Base-by-base conservation (phyloP, 2,329 filamentous ascomycete species). In the Penicillium brasilianum region DNA sequence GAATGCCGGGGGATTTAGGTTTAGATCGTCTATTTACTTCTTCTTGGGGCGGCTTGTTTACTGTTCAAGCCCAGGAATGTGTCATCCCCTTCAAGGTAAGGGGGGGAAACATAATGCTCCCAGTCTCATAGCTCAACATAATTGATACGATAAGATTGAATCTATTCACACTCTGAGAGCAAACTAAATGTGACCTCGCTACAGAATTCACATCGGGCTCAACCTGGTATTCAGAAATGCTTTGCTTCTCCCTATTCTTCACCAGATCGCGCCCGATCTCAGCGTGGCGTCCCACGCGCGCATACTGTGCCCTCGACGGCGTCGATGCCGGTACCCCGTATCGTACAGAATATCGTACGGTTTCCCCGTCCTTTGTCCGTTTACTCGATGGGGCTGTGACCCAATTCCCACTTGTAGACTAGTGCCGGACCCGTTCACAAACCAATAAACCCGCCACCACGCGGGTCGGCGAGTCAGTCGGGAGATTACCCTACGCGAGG, bases 61-160 rank as follows among this genome's bases (percentile, higher is more conserved):
- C 49, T 44, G 9, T 48, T 18, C 25, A 25, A 39, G 30, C 58
- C 56, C 41, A 41, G 39, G 61, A 64, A 64, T 62, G 61, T 62
- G 64, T 66, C 64, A 66, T 20, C 13, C n/a, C 43, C 32, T 32
- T 25, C 48, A 41, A 54, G 52, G 53, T 37, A 58, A 58, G 55
- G 55, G 44, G 41, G 20, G 3, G 14, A 28, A 22, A 28, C 20
- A 16, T n/a, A 28, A 30, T 28, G 8, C 22, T 28, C 22, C 22
- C 10, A 11, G 20, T 34, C 32, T 34, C 11, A 28, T 28, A 28
- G 25, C 25, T 28, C 25, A 28, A 3, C 6, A 28, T 4, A 28
- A 13, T 28, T 46, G 43, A n/a, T 16, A 46, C 25, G 43, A 46
- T 46, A 25, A 28, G 20, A n/a, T 28, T 9, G 22, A 48, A 30